Evolutionary conservation across 108 stramenopile genomes (phyloP).

Genomic region (Asterionellopsis glacialis): DNA sequence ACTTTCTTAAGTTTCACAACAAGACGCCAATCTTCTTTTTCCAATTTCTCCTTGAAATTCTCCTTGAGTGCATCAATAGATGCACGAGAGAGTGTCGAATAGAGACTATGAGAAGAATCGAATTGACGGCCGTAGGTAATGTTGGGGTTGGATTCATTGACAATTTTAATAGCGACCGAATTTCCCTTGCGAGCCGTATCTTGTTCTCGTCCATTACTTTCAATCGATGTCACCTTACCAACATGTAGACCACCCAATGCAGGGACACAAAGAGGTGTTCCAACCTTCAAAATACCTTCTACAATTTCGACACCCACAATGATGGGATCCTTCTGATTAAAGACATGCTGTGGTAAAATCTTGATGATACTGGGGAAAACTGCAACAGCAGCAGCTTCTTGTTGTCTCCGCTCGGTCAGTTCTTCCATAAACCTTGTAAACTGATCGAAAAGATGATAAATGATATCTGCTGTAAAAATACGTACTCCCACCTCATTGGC

Average conservation of each 20-base stretch:
- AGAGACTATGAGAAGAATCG: slow-evolving; percentile 86
- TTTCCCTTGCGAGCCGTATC: slow-evolving; percentile 85
- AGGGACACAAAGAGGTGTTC: slow-evolving; percentile 97
- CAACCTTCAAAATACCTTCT: slow-evolving; percentile 94
- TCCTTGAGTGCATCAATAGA: slow-evolving; percentile 97
- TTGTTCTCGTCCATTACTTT: slow-evolving; percentile 89
- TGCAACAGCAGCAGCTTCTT: slow-evolving; percentile 81
- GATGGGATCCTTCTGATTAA: slow-evolving; percentile 99
- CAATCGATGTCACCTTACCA: slow-evolving; percentile 94
- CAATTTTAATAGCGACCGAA: slow-evolving; percentile 92
- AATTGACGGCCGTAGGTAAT: slow-evolving; percentile 98
- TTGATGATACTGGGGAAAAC: slow-evolving; percentile 90
- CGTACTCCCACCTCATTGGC: slow-evolving; percentile 90
- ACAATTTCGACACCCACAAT: slow-evolving; percentile 95
- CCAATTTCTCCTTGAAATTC: slow-evolving; percentile 97
- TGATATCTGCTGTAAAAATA: slow-evolving; percentile 99
- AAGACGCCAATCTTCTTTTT: slow-evolving; percentile 93
- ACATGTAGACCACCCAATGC: slow-evolving; percentile 85
- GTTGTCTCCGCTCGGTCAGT: slow-evolving; percentile 66
- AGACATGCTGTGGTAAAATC: slow-evolving; percentile 95
- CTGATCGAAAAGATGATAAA: slow-evolving; percentile 99
- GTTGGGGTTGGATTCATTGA: slow-evolving; percentile 90
- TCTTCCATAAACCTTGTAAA: slow-evolving; percentile 92
- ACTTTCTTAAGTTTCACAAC: slow-evolving; percentile 98
- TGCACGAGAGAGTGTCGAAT: slow-evolving; percentile 88